Base-by-base conservation (phyloP, 768 basidiomycete genomes). In the Panus rudis region DNA sequence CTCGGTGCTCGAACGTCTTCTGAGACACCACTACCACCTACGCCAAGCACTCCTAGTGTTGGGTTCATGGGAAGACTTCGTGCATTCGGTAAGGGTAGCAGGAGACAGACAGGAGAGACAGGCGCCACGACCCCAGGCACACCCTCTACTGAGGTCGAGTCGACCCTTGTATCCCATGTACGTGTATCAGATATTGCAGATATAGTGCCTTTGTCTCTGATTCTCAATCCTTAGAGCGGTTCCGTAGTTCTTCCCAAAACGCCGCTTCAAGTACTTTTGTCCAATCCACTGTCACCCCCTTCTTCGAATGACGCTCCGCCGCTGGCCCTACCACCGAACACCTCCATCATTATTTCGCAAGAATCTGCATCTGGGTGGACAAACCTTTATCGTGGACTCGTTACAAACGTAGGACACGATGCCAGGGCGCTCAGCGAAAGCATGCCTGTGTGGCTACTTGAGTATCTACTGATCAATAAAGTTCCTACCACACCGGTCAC, bases 391-490 rank as follows among this genome's bases (percentile, higher is more conserved):
- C 72, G 89, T 25, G 81, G 89, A 2, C 73, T 74, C 21, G 78
- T 84, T 2, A 70, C 72, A 1, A 71, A 69, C 25, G 74, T 78
- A 6, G 77, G 69, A 41, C 68, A 68, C 2, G 82, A 84, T 43
- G 52, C 67, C 42, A 60, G 66, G 30, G 48, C 60, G 12, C 67
- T 97, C 26, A 92, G 96, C 63, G 76, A 80, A 53, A 72, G 66
- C 28, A 79, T 91, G 70, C 94, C 94, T 3, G 56, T 81, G 51
- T 98, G 94, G 94, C 65, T 96, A 37, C 65, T 91, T 39, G 90
- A 97, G 60, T 94, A 84, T 53, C 63, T 97, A 28, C 70, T 97
- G 28, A 63, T 79, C 12, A 84, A 85, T 51, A 79, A 75, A 56
- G 64, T 71, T 42, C 64, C 75, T 12, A 51, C 71, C 21, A 55